Base-by-base conservation (phyloP, 805 yeast species). In the Candida wancherniae region DNA sequence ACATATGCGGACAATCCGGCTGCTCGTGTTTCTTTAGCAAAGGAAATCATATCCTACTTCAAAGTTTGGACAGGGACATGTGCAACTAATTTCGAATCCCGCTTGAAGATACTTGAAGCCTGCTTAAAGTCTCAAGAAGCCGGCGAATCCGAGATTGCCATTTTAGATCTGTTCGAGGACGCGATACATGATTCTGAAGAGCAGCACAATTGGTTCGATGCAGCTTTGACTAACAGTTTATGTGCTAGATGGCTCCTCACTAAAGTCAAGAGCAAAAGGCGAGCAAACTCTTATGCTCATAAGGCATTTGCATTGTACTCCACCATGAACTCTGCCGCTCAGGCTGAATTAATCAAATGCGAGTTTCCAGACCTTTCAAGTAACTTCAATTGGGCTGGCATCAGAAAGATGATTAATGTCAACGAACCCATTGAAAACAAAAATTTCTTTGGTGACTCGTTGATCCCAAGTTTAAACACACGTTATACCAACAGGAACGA, bases 81-180 rank as follows among this genome's bases (percentile, higher is more conserved):
- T 28, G 71, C 70, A 2, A 36, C 48, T 3, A 51, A 55, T 17
- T 71, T 70, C 42, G 51, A 52, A 6, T 42, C 67, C n/a, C 69
- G 66, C 42, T 48, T 48, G 29, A 31, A 56, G 22, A 35, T 61
- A 5, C 39, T 69, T 11, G 46, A 53, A 21, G 73, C 73, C 2
- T 41, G 50, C 15, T 25, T 40, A 10, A 44, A 33, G 15, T 35
- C 50, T 6, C 44, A 47, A 3, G 42, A 44, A 4, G 37, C 36
- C 3, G 21, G 19, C 0, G 15, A 19, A 1, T 44, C 63, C 4
- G 58, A 59, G 12, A 42, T 73, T 13, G 63, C 55, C 14, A 52
- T 62, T 3, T 44, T 73, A 6, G 77, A 72, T 36, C 38, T 51
- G 11, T 73, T 63, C 42, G 73, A 69, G 31, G 62, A 55, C 15